Base-by-base conservation (phyloP, 2,329 filamentous ascomycete genomes). In the Fusarium pseudonygamai region DNA sequence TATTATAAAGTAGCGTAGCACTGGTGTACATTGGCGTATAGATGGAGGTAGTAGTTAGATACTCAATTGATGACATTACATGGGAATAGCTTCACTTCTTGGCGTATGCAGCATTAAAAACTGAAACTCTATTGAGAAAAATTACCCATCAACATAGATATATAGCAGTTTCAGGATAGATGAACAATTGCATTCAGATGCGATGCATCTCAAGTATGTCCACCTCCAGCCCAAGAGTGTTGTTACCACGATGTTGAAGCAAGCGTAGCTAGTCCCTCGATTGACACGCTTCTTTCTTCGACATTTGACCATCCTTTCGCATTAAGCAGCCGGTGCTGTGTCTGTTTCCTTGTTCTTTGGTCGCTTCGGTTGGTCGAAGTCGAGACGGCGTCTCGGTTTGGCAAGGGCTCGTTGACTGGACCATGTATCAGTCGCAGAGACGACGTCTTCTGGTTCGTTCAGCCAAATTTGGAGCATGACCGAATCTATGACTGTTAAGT, bases 281-380 rank as follows among this genome's bases (percentile, higher is more conserved):
- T 13, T 40, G 9, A 6, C 10, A 3, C 11, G 6, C 8, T 22
- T 6, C 8, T 2, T 3, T 9, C 4, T 13, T 10, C 18, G 1
- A 12, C 5, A 10, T 14, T 14, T 8, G 1, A 2, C 1, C 1
- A 7, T 2, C 2, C 0, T 13, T n/a, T 4, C 1, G 11, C 1
- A 8, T 40, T 36, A 67, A 0, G 40, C 40, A 18, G 32, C 52
- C 1, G 47, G 13, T 28, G 46, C 36, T 6, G 5, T 15, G 24
- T 53, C 5, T 6, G 14, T 4, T 0, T 7, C 16, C 15, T 49
- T 26, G 1, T 15, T 6, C 5, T 34, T 45, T 0, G 50, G 18
- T 2, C 20, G 26, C 0, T 2, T 15, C 26, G 24, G 5, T 3
- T 39, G 8, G 24, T 3, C 22, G 2, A 22, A 3, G 10, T n/a